Evolutionary conservation across 2,329 filamentous ascomycete genomes (phyloP).

Genomic region (Xylaria polymorpha): DNA sequence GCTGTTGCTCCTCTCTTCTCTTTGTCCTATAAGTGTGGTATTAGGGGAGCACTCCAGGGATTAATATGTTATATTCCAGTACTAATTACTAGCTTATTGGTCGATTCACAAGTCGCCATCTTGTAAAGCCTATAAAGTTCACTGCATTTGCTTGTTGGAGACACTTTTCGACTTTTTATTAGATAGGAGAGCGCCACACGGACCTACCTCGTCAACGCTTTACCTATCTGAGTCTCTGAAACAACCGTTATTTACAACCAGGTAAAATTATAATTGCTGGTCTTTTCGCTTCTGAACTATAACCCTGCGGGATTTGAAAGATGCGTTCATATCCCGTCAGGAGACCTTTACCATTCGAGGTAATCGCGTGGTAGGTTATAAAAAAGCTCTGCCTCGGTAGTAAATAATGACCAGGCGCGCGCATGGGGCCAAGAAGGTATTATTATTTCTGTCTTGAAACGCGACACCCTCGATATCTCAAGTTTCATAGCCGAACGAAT

Average conservation of each 20-base stretch:
- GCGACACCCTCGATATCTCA: background rate
- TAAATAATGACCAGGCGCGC: background rate
- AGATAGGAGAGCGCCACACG: background rate
- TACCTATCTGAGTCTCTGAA: background rate
- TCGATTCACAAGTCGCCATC: background rate
- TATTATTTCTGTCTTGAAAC: background rate
- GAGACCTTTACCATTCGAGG: background rate
- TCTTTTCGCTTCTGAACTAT: background rate
- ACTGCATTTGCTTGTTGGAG: background rate
- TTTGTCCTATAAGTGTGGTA: background rate
- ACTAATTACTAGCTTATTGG: background rate
- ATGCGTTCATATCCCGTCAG: background rate
- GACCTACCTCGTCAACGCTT: background rate
- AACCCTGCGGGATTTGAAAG: background rate
- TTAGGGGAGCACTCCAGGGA: background rate
- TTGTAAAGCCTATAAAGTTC: background rate
- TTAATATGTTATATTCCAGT: background rate
- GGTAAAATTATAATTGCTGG: background rate
- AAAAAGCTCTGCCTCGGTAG: background rate
- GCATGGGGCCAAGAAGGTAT: background rate
- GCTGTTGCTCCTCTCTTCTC: background rate
- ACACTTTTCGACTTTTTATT: background rate
- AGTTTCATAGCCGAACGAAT: background rate
- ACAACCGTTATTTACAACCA: background rate
- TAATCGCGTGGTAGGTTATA: background rate